phyloP scores from a whole-genome alignment of 768 basidiomycete genomes.

The Pluteus cervinus region DNA sequence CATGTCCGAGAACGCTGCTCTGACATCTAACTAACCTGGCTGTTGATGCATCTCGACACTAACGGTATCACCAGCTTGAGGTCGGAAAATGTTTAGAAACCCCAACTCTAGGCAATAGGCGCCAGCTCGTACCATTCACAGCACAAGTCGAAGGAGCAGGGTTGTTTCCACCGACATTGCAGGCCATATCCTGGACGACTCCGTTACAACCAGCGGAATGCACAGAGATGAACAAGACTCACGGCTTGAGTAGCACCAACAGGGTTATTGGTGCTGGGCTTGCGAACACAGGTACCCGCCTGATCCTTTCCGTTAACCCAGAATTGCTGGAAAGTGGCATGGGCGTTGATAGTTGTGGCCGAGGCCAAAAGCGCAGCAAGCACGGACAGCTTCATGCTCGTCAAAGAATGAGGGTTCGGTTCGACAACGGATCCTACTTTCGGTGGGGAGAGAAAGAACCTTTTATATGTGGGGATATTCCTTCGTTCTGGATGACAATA shows the following conservation, averaged over 20 bases:
- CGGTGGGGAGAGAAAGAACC: no score
- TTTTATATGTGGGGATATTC: no score
- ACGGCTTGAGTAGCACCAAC: slow-evolving; percentile 32
- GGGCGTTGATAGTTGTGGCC: slow-evolving; percentile 41
- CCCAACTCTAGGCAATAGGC: not conserved
- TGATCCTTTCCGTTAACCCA: slow-evolving; percentile 47
- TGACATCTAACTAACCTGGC: no score
- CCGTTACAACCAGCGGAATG: not conserved
- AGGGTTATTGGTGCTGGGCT: slow-evolving; percentile 39
- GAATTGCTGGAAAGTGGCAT: slow-evolving; percentile 49
- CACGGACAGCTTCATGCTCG: no score
- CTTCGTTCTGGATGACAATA: no score
- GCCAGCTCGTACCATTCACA: slow-evolving; percentile 27
- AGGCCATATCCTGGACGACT: slow-evolving; percentile 35
- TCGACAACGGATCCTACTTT: no score
- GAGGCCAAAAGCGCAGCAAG: slow-evolving; percentile 30
- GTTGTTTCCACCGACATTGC: slow-evolving; percentile 33
- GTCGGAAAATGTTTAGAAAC: not conserved
- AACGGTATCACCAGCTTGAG: slow-evolving; percentile 37
- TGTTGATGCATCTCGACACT: slow-evolving; percentile 54
- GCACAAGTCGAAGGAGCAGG: slow-evolving; percentile 35
- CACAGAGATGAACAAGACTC: slow-evolving; percentile 7
- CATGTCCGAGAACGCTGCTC: no score
- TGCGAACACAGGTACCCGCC: slow-evolving; percentile 39
- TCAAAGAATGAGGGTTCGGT: no score